Conservation (phyloP, 768 basidiomycete species). For the Thelephora aurantiotincta region DNA sequence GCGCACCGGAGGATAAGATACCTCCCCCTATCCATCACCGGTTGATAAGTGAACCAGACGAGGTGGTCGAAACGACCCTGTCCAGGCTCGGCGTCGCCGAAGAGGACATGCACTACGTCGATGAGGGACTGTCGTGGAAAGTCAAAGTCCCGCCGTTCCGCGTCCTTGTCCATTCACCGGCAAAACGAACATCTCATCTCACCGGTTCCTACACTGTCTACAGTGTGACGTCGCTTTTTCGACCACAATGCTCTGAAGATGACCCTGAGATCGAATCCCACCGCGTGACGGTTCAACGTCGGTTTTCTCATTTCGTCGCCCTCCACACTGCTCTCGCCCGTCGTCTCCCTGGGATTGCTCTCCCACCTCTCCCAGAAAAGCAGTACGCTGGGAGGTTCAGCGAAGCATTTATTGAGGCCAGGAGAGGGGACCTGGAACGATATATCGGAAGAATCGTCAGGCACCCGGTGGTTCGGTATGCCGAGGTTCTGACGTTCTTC, state of each 20-base stretch:
- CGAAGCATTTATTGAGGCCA: constrained; percentile 69
- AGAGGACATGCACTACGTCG: constrained; percentile 58
- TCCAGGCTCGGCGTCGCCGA: constrained; percentile 25
- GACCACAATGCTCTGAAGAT: constrained; percentile 13
- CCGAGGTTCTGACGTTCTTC: constrained; percentile 71
- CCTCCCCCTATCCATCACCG: constrained; percentile 7
- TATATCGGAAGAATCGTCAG: constrained; percentile 58
- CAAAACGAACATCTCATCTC: constrained; percentile 52
- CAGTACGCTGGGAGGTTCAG: constrained; percentile 74
- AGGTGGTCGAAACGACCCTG: constrained; percentile 22
- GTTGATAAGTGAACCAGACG: constrained; percentile 16
- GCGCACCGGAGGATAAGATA: constrained; percentile 24
- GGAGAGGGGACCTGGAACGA: constrained; percentile 68
- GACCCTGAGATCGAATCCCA: constrained; percentile 19
- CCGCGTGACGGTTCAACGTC: constrained; percentile 61
- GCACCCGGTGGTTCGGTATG: constrained; percentile 66
- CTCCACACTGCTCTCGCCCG: constrained; percentile 58
- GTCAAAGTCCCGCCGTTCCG: constrained; percentile 58
- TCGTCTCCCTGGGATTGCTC: constrained; percentile 58
- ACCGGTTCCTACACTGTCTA: constrained; percentile 68
- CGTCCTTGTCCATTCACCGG: constrained; percentile 67
- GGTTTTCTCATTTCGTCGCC: constrained; percentile 76
- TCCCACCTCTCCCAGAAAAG: constrained; percentile 78
- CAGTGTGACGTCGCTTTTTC: constrained; percentile 62
- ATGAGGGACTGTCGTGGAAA: constrained; percentile 60